phyloP scores from a whole-genome alignment of 257 asterid genomes.

The Lantana camara region DNA sequence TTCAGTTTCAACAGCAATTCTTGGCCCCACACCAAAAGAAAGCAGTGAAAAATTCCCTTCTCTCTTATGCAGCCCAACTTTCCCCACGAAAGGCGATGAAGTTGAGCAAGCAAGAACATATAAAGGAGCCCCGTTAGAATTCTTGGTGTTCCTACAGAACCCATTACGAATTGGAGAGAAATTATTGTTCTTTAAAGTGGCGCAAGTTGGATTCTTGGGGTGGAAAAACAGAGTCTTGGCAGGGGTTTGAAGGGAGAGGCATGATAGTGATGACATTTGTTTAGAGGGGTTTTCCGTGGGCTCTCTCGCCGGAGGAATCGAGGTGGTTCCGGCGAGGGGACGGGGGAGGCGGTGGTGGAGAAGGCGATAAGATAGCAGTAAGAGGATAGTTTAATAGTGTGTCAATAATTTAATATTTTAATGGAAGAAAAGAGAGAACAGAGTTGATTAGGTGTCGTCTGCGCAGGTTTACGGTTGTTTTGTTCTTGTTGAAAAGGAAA shows the following conservation, averaged over 20 bases:
- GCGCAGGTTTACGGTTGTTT: neutral
- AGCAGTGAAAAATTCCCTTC: slow-evolving; percentile 74
- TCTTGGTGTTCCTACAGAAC: slow-evolving; percentile 20
- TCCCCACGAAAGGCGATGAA: slow-evolving; percentile 70
- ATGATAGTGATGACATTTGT: slow-evolving; percentile 42
- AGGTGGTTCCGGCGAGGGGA: slow-evolving; percentile 44
- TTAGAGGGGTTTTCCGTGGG: neutral
- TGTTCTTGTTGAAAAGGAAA: neutral
- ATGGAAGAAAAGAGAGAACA: neutral
- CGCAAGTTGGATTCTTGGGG: slow-evolving; percentile 20
- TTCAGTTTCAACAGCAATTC: slow-evolving; percentile 40
- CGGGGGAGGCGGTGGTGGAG: slow-evolving; percentile 29
- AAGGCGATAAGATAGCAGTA: slow-evolving; percentile 31
- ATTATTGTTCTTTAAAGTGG: slow-evolving; percentile 20
- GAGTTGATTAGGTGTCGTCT: neutral
- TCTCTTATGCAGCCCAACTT: slow-evolving; percentile 82
- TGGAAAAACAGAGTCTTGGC: slow-evolving; percentile 26
- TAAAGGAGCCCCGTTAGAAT: slow-evolving; percentile 37
- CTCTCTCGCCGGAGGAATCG: slow-evolving; percentile 35
- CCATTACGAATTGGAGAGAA: slow-evolving; percentile 26
- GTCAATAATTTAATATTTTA: slow-evolving; percentile 7
- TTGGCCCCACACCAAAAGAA: slow-evolving; percentile 65
- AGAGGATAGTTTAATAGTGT: neutral
- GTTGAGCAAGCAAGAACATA: slow-evolving; percentile 65
- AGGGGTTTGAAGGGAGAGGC: slow-evolving; percentile 34